Conservation (phyloP, 352 stramenopile genomes). For the Plasmopara halstedii region DNA sequence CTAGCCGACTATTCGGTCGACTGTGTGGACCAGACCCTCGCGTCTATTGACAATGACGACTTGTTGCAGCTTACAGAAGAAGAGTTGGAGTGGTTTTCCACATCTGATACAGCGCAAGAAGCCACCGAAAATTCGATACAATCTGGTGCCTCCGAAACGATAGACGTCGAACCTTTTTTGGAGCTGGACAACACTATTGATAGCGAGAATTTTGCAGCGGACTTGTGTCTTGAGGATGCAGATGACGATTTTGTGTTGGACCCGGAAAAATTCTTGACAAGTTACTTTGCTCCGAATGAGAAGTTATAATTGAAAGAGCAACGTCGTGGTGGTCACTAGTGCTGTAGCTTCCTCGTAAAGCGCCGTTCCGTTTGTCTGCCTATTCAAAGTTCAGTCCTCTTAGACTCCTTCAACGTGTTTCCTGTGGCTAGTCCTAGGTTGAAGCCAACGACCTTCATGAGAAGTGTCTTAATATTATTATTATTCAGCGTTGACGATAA, state of each 20-base stretch:
- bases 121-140: conserved; percentile 1
- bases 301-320: conserved; percentile 18
- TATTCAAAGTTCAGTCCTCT: conserved; percentile 17
- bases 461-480: conserved; percentile 36
- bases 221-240: conserved; percentile 46
- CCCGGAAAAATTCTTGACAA: conserved; percentile 81
- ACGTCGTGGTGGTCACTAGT: conserved; percentile 35
- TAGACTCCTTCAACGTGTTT: conserved; percentile 13
- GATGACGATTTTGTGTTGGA: conserved; percentile 83
- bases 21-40: conserved; percentile 48
- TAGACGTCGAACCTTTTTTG: conserved; percentile 11
- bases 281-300: conserved; percentile 59
- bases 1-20: conserved; percentile 55
- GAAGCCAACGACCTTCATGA: conserved; percentile 9
- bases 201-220: conserved; percentile 21
- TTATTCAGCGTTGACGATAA: conserved; percentile 22
- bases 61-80: conserved; percentile 74
- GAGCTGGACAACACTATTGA: conserved; percentile 20
- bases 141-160: conserved; percentile 3
- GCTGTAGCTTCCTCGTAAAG: conserved; percentile 34
- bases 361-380: conserved; percentile 26
- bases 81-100: conserved; percentile 79
- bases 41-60: conserved; percentile 75
- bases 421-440: conserved; percentile 6
- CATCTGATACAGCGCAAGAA: conserved; percentile 20